phyloP scores from a whole-genome alignment of 139 green algal genomes.

The Choricystis sp. region DNA sequence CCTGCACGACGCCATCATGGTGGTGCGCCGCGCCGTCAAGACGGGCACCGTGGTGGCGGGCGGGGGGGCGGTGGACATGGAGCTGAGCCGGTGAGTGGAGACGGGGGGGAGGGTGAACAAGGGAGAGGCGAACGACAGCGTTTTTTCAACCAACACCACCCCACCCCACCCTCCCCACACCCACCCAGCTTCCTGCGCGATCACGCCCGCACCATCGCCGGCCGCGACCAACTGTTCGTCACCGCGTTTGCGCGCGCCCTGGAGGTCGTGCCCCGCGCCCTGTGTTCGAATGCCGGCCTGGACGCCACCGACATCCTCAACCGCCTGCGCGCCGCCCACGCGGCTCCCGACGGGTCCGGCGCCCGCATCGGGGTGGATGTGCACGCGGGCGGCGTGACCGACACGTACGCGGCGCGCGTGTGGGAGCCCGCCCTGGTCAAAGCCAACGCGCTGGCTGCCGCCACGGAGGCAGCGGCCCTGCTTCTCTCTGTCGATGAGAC shows the following conservation, averaged over 20 bases:
- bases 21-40: constrained; percentile 79
- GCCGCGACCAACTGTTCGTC: constrained; percentile 93
- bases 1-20: constrained; percentile 97
- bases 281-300: constrained; percentile 94
- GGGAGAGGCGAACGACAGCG: neutral
- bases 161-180: neutral
- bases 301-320: constrained; percentile 97
- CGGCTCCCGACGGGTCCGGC: constrained; percentile 31
- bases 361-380: constrained; percentile 86
- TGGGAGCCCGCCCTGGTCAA: constrained; percentile 94
- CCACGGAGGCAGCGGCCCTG: constrained; percentile 87
- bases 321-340: constrained; percentile 93
- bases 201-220: constrained; percentile 43
- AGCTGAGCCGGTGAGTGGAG: constrained; percentile 31
- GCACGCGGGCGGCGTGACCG: constrained; percentile 80
- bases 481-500: constrained; percentile 96
- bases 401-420: constrained; percentile 86
- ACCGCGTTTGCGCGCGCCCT: constrained; percentile 78
- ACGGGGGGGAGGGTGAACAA: neutral
- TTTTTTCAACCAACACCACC: neutral
- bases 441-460: constrained; percentile 81
- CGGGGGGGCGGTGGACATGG: constrained; percentile 93
- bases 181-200: constrained; percentile 28
- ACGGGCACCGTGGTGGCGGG: constrained; percentile 71
- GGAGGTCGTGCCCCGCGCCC: constrained; percentile 88